Evolutionary conservation across 352 stramenopile genomes (phyloP).

Genomic region (Elongisporangium undulatum): DNA sequence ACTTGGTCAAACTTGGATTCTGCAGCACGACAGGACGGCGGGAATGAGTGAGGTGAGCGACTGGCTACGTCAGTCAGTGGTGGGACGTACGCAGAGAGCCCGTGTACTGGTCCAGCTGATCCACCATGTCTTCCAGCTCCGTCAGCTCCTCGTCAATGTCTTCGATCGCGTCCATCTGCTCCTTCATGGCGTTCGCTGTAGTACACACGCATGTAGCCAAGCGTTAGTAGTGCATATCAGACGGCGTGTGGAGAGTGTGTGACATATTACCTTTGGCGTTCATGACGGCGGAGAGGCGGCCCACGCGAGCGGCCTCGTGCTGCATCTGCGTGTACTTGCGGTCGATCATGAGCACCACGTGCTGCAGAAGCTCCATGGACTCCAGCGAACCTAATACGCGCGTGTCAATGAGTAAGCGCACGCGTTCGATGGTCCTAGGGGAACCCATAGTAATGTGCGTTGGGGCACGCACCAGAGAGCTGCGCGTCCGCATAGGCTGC

Average conservation of each 20-base stretch:
- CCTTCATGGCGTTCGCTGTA: slow-evolving; percentile 47
- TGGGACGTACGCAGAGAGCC: slow-evolving; percentile 50
- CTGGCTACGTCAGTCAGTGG: neutral
- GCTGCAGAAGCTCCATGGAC: slow-evolving; percentile 65
- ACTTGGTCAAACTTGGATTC: slow-evolving; percentile 76
- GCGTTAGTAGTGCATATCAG: neutral
- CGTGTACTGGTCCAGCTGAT: slow-evolving; percentile 82
- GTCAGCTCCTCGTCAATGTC: slow-evolving; percentile 83
- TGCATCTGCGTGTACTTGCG: slow-evolving; percentile 64
- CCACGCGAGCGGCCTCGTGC: slow-evolving; percentile 46
- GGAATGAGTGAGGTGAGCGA: slow-evolving; percentile 3
- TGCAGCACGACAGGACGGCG: slow-evolving; percentile 12
- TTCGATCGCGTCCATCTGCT: slow-evolving; percentile 78
- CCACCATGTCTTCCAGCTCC: slow-evolving; percentile 84
- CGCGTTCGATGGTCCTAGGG: neutral
- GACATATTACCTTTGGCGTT: slow-evolving; percentile 53
- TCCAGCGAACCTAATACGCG: slow-evolving; percentile 52
- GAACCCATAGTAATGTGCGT: neutral
- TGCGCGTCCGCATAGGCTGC: slow-evolving; percentile 61
- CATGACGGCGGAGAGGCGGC: slow-evolving; percentile 60
- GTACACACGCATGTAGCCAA: neutral
- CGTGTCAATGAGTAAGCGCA: neutral
- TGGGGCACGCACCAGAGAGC: slow-evolving; percentile 38
- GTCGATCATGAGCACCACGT: slow-evolving; percentile 54
- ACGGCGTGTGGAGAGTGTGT: neutral